These are phyloP conservation scores for Pseudogymnoascus sp. DNA, from an alignment of 2,329 filamentous ascomycete species.

Conservation along the genomic window DNA sequence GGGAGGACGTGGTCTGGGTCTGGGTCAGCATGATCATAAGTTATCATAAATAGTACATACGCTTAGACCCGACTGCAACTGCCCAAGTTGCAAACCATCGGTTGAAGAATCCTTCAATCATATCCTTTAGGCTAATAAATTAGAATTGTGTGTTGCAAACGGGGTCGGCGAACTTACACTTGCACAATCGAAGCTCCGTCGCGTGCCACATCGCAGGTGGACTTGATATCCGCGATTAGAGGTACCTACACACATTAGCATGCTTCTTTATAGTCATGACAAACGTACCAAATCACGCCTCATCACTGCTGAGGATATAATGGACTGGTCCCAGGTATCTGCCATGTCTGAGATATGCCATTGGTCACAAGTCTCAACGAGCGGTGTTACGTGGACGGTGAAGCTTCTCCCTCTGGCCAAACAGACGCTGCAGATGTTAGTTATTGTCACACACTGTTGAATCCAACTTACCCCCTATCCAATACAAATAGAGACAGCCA, in stretches of 20 bases:
- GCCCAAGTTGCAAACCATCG: slow-evolving; percentile 59
- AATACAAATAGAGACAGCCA: slow-evolving; percentile 68
- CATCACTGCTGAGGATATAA: slow-evolving; percentile 64
- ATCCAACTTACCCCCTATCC: slow-evolving; percentile 50
- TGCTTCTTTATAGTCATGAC: background rate
- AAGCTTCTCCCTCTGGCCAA: slow-evolving; percentile 62
- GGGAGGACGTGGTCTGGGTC: slow-evolving; percentile 48
- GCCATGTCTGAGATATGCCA: slow-evolving; percentile 60
- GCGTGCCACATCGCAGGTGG: slow-evolving; percentile 51
- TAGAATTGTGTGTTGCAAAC: slow-evolving; percentile 1
- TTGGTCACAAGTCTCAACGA: slow-evolving; percentile 59
- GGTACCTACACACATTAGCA: slow-evolving; percentile 35
- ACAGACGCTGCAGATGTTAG: slow-evolving; percentile 44
- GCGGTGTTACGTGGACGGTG: slow-evolving; percentile 57
- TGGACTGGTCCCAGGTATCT: slow-evolving; percentile 60
- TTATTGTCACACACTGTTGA: slow-evolving; percentile 17
- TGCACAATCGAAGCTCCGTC: slow-evolving; percentile 47
- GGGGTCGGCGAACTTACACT: slow-evolving; percentile 33
- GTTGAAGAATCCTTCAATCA: slow-evolving; percentile 59
- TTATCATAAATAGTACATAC: slow-evolving; percentile 29
- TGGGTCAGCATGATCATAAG: background rate
- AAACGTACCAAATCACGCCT: slow-evolving; percentile 54
- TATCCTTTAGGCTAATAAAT: slow-evolving; percentile 42
- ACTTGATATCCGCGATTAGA: slow-evolving; percentile 49
- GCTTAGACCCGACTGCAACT: slow-evolving; percentile 44